Evolutionary conservation across 352 stramenopile species (phyloP), one percentile per base, ranked within the genome.

Genomic region (Peronosclerospora sorghi): DNA sequence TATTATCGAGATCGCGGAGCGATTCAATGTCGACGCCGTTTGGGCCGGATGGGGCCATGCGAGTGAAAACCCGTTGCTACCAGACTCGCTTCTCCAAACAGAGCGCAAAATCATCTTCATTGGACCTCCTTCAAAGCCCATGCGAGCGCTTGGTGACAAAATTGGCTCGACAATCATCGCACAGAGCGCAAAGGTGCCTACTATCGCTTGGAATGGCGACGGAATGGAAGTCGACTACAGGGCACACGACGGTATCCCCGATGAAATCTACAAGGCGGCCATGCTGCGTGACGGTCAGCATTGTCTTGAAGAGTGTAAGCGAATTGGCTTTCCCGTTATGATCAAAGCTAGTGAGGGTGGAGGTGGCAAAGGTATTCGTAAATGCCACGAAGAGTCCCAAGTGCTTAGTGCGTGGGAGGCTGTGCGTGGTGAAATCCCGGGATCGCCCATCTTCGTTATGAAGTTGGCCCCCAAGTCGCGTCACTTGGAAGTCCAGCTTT

Each of bases 131-230:
- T 94, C 85, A 57, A 96, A 95, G 53, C 91, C 97, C 34, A 99
- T 99, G 97, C 78, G 89, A 48, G 96, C 96, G 20, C 65, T 99
- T 12, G 97, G 97, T 28, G 97, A 99, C 75, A 99, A 99, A 65
- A 99, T 99, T 69, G 96, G 96, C 26, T 97, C 85, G 30, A 99
- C 96, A 18, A 99, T 99, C 63, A 99, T 99, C 56, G 97, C 97
- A 8, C 97, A 99, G 73, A 97, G 84, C 45, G 96, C 96, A 3
- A 86, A 94, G 32, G 96, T 99, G 32, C 96, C 97, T 8, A 99
- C 95, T 13, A 99, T 99, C 65, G 81, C 84, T 13, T 99, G 97
- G 97, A 99, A 99, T 77, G 97, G 96, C 43, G 73, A 90, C 48
- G 72, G 94, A 32, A 86, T 99, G 36, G 62, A 75, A 9, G 88